Conservation (phyloP, 2,329 filamentous ascomycete genomes). For the Chrysoporthe austroafricana region DNA sequence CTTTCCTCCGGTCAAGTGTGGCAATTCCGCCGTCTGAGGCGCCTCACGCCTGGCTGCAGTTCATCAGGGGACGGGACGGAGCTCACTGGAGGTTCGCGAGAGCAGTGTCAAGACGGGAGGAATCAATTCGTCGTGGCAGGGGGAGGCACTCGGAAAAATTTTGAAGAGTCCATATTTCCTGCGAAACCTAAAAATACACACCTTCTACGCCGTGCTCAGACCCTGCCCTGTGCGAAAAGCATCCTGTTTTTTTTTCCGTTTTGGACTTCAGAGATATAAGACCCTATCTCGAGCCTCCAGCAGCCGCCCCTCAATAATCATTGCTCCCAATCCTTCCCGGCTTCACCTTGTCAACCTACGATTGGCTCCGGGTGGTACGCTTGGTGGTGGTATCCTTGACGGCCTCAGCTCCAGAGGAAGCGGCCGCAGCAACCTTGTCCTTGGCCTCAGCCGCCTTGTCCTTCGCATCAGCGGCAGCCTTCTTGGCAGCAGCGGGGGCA, state of each 20-base stretch:
- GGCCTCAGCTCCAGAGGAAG: slow-evolving; percentile 67
- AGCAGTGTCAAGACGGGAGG: background rate
- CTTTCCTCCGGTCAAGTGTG: background rate
- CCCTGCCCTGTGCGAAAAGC: slow-evolving; percentile 27
- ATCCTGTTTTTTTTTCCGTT: slow-evolving; percentile 18
- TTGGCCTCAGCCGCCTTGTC: slow-evolving; percentile 77
- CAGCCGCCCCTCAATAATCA: slow-evolving; percentile 6
- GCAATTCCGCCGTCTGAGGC: too few relatives aligned
- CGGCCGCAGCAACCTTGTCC: slow-evolving; percentile 68
- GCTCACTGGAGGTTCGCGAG: background rate
- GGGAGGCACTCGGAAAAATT: slow-evolving; percentile 4
- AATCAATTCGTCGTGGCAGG: slow-evolving; percentile 3
- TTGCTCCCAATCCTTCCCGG: slow-evolving; percentile 24
- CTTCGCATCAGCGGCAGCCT: slow-evolving; percentile 66
- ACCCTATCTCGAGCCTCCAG: background rate
- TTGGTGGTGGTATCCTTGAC: slow-evolving; percentile 74
- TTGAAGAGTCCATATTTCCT: slow-evolving; percentile 26
- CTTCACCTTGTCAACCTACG: slow-evolving; percentile 41
- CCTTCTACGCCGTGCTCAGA: slow-evolving; percentile 29
- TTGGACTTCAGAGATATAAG: too few relatives aligned
- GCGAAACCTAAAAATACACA: slow-evolving; percentile 26
- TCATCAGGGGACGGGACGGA: background rate
- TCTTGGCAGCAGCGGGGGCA: slow-evolving; percentile 73
- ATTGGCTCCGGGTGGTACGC: slow-evolving; percentile 62
- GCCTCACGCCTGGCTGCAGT: background rate